Conservation (phyloP, 2,329 filamentous ascomycete species). For the Trichoderma hamatum region DNA sequence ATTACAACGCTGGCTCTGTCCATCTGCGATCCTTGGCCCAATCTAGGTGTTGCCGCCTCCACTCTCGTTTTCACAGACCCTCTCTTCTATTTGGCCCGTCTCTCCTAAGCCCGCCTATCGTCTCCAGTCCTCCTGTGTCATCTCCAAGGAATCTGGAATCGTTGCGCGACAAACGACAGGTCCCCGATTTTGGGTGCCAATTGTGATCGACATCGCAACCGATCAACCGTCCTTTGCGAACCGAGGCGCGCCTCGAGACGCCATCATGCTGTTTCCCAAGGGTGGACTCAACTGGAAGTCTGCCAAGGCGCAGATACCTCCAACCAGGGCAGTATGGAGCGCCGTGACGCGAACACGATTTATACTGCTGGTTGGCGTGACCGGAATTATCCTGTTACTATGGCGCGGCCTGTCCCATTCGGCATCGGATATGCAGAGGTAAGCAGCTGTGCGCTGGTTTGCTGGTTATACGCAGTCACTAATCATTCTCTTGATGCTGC, state of each 20-base stretch:
- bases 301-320: constrained; percentile 76
- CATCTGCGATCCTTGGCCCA: constrained; percentile 1
- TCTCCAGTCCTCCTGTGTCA: constrained; percentile 13
- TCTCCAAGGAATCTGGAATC: constrained; percentile 4
- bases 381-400: constrained; percentile 74
- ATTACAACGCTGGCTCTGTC: constrained; percentile 9
- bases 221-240: not conserved
- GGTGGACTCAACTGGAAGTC: constrained; percentile 92
- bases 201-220: not conserved
- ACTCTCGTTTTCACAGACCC: constrained; percentile 17
- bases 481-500: constrained; percentile 8
- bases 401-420: constrained; percentile 84
- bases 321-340: constrained; percentile 70
- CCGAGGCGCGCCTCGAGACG: constrained; percentile 33
- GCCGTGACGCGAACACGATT: constrained; percentile 78
- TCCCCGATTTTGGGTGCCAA: not conserved
- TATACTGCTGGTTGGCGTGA: constrained; percentile 70
- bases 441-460: constrained; percentile 37
- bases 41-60: constrained; percentile 13
- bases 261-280: constrained; percentile 84
- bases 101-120: not conserved
- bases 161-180: constrained; percentile 4
- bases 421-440: constrained; percentile 91
- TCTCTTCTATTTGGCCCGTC: not conserved
- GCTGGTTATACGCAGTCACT: not conserved